These are phyloP conservation scores for Aspergillus candidus DNA, from an alignment of 2,329 filamentous ascomycete genomes.

Conservation along the genomic window DNA sequence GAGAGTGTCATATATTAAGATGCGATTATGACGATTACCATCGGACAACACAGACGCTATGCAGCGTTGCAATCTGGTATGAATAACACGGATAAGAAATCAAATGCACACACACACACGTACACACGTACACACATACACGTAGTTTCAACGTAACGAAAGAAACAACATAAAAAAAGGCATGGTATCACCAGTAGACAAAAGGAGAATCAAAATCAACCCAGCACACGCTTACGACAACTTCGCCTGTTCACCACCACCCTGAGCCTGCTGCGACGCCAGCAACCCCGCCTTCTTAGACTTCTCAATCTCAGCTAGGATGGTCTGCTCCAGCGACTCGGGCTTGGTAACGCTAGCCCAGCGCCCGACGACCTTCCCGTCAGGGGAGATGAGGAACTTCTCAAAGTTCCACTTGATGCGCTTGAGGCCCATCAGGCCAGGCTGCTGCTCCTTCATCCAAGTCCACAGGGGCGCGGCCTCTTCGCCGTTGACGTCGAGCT, in stretches of 20 bases:
- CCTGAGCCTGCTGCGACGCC: slow-evolving; percentile 16
- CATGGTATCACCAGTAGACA: slow-evolving; percentile 9
- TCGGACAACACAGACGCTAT: background rate
- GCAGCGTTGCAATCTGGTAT: background rate
- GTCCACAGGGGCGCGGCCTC: slow-evolving; percentile 71
- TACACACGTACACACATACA: background rate
- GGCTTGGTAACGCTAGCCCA: slow-evolving; percentile 90
- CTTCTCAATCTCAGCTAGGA: slow-evolving; percentile 67
- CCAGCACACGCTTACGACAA: slow-evolving; percentile 10
- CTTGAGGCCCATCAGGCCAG: slow-evolving; percentile 83
- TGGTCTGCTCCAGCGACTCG: slow-evolving; percentile 66
- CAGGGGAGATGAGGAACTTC: slow-evolving; percentile 84
- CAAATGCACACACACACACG: background rate
- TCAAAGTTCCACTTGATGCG: slow-evolving; percentile 99
- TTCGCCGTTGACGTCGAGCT: slow-evolving; percentile 90
- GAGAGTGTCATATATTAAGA: background rate
- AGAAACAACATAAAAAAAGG: slow-evolving; percentile 6
- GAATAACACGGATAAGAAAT: background rate
- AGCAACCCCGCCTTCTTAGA: slow-evolving; percentile 35
- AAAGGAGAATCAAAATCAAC: background rate
- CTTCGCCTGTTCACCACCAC: slow-evolving; percentile 20
- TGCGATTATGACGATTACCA: background rate
- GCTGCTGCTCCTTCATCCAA: slow-evolving; percentile 65
- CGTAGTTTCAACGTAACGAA: background rate
- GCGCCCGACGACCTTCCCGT: slow-evolving; percentile 76